phyloP scores from a whole-genome alignment of 75 land plant genomes.

The Selaginella moellendorffii region DNA sequence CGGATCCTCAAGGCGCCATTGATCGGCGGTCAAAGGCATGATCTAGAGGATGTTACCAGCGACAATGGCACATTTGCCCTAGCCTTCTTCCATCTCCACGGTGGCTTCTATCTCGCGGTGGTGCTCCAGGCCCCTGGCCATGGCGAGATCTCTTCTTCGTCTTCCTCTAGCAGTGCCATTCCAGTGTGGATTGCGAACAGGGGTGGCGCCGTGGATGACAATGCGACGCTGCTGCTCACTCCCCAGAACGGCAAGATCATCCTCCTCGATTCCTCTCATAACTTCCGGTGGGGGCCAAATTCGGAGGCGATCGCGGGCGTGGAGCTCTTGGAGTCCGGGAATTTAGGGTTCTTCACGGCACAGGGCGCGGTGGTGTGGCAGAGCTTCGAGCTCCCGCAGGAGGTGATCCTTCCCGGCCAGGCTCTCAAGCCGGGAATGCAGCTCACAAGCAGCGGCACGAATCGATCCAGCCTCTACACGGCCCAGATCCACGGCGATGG shows the following conservation, averaged over 20 bases:
- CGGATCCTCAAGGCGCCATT: background rate
- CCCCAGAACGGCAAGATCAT: background rate
- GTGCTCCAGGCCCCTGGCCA: too few species aligned
- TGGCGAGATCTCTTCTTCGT: too few species aligned
- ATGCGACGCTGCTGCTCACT: background rate
- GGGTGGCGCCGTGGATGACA: background rate
- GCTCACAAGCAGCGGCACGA: background rate
- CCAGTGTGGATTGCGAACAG: slow-evolving; percentile 9
- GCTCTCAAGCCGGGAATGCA: background rate
- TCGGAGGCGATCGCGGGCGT: background rate
- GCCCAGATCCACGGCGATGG: background rate
- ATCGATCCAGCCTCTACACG: background rate
- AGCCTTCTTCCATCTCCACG: background rate
- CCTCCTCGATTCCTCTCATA: background rate
- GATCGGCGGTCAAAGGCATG: too few species aligned
- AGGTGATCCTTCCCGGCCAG: background rate
- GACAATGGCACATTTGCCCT: background rate
- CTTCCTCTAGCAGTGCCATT: background rate
- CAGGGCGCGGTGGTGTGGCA: background rate
- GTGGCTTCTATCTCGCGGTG: background rate
- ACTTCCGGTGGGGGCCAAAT: background rate
- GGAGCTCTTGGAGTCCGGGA: background rate
- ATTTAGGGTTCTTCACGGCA: background rate
- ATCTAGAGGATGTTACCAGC: background rate
- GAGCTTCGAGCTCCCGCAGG: background rate